Evolutionary conservation across 352 stramenopile species (phyloP), one percentile per base, ranked within the genome.

Genomic region (Phytopythium vexans): DNA sequence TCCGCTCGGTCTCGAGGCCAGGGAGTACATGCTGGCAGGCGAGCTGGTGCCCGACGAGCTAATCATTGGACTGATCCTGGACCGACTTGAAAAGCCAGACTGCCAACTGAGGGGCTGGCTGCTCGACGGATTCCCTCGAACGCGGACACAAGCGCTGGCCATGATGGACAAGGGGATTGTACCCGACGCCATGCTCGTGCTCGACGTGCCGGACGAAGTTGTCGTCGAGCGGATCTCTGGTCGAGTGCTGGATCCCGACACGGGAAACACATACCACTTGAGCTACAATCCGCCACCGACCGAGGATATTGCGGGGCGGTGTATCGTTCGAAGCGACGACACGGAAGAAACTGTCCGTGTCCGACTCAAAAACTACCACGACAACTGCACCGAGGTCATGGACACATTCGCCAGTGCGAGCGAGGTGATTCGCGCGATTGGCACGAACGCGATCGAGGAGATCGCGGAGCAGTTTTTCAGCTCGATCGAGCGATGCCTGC

Each of bases 81-180:
- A 86, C 15, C 86, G 96, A 34, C 72, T 97, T 2, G 58, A 58
- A 52, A 68, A 72, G 60, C 74, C 56, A 5, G 90, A 95, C 45
- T 89, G 88, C 55, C 54, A 75, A 14, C 41, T 73, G 34, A 81
- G 77, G 14, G 74, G 97, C 4, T 92, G 82, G 82, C 77, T 99
- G 15, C 68, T 99, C 14, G 96, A 99, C 66, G 96, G 96, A 0
- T 99, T 99, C 63, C 96, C 96, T 21, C 72, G 94, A 12, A 97
- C 89, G 0, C 73, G 89, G 40, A 66, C 74, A 3, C 94, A 98
- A 63, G 92, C 93, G 8, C 49, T 67, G 42, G 77, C 68, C 3
- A 77, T 92, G 51, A 47, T 85, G 0, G 54, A 60, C 8, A 78
- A 74, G 33, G 85, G 65, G 10, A 86, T 97, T 27, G 57, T 93